phyloP scores from a whole-genome alignment of 768 basidiomycete species.

The Rickenella mellea region DNA sequence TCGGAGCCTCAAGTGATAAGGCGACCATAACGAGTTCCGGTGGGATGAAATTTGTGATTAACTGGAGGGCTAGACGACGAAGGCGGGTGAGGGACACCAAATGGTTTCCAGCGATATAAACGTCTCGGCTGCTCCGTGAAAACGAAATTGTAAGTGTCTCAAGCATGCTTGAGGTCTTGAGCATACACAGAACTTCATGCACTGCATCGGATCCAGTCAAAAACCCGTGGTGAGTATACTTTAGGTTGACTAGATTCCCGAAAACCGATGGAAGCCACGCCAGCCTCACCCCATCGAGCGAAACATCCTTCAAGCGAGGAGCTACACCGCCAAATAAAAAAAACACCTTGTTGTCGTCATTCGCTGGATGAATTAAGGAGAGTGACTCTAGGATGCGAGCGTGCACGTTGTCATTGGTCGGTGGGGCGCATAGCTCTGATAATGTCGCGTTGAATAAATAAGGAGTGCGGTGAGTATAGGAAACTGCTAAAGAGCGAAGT shows the following conservation, averaged over 20 bases:
- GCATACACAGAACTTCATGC: conserved; percentile 47
- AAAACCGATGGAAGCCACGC: conserved; percentile 56
- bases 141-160: conserved; percentile 49
- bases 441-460: conserved; percentile 64
- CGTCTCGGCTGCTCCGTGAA: conserved; percentile 24
- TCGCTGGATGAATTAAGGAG: conserved; percentile 47
- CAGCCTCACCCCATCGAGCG: conserved; percentile 56
- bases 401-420: conserved; percentile 19
- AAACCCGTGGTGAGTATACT: conserved; percentile 69
- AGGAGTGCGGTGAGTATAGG: conserved; percentile 45
- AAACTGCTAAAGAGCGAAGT: conserved; percentile 55
- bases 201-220: conserved; percentile 46
- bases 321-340: conserved; percentile 52
- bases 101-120: background rate
- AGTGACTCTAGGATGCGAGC: conserved; percentile 44
- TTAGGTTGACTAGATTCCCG: conserved; percentile 48
- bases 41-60: conserved; percentile 21
- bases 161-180: conserved; percentile 43
- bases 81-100: background rate
- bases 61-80: background rate
- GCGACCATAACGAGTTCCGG: conserved; percentile 23
- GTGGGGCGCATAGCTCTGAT: conserved; percentile 35
- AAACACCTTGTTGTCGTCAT: conserved; percentile 64
- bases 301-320: conserved; percentile 44
- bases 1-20: background rate